These are phyloP conservation scores for Keqinozyma sinolaborantium DNA, from an alignment of 1,139 yeast species.

Conservation along the genomic window DNA sequence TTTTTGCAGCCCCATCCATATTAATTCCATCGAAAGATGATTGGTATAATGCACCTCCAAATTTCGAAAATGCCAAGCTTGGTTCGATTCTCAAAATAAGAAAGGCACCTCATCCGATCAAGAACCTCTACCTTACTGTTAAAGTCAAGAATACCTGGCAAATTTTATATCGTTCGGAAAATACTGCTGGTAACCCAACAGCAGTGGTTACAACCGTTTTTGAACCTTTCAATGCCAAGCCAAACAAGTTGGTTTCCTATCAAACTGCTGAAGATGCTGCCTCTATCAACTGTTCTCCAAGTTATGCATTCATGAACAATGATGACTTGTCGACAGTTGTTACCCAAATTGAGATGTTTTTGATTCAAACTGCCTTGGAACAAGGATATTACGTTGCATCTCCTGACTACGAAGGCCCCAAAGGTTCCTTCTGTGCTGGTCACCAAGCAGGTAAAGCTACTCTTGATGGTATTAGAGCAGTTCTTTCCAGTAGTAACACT, in stretches of 20 bases:
- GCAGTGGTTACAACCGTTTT: slow-evolving; percentile 30
- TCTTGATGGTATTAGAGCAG: slow-evolving; percentile 26
- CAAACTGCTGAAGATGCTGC: slow-evolving; percentile 35
- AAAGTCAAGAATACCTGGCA: slow-evolving; percentile 25
- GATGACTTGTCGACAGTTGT: slow-evolving; percentile 15
- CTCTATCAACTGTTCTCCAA: slow-evolving; percentile 25
- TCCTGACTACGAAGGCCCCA: slow-evolving; percentile 33
- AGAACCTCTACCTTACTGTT: slow-evolving; percentile 10
- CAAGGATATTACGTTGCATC: slow-evolving; percentile 29
- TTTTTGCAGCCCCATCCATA: no score
- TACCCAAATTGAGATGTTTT: slow-evolving; percentile 20
- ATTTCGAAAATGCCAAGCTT: slow-evolving; percentile 17
- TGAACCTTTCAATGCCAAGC: slow-evolving; percentile 28
- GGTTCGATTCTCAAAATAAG: slow-evolving; percentile 26
- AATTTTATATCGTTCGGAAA: slow-evolving; percentile 29
- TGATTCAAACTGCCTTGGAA: slow-evolving; percentile 20
- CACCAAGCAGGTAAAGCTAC: slow-evolving; percentile 23
- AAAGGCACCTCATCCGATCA: slow-evolving; percentile 17
- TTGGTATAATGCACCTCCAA: slow-evolving; percentile 24
- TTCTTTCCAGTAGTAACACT: slow-evolving; percentile 15
- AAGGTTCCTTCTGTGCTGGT: slow-evolving; percentile 26
- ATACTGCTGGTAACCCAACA: slow-evolving; percentile 27
- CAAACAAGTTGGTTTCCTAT: slow-evolving; percentile 24
- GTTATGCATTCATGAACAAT: slow-evolving; percentile 22
- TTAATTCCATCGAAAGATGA: slow-evolving; percentile 24